Percentiles rank a stretch among this genome's conserved stretches.
These are phyloP conservation scores for Fusarium austroafricanum DNA, from an alignment of 2,329 filamentous ascomycete genomes.

Conservation along the genomic window DNA sequence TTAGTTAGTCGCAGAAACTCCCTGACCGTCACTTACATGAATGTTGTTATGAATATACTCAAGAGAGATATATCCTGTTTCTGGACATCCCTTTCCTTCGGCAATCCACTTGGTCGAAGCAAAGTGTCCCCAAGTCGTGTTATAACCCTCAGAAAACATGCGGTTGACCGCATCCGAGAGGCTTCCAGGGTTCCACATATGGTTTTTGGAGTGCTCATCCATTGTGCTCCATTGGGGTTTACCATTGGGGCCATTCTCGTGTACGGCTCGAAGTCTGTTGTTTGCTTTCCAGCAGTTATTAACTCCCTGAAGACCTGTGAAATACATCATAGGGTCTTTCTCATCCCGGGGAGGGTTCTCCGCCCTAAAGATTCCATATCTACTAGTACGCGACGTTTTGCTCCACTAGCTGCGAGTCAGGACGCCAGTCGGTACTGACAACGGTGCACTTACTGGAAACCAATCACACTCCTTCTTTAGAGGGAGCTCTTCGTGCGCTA, in stretches of 20 bases:
- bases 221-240: slow-evolving; percentile 1
- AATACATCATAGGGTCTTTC: rapidly evolving
- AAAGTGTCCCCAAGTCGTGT: not conserved
- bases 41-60: slow-evolving; percentile 22
- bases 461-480: not conserved
- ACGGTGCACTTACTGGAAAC: not conserved
- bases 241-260: not conserved
- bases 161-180: not conserved
- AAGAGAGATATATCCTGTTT: not conserved
- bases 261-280: not conserved
- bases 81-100: not conserved
- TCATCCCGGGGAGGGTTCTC: not conserved
- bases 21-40: too few relatives aligned
- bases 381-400: not conserved
- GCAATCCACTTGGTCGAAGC: slow-evolving; percentile 1
- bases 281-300: not conserved
- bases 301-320: not conserved
- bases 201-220: not conserved
- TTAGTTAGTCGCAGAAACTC: too few relatives aligned
- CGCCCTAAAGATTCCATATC: slow-evolving; percentile 11
- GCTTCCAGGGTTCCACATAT: not conserved
- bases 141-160: not conserved
- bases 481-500: rapidly evolving
- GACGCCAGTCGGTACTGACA: rapidly evolving
- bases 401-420: not conserved